Conservation (phyloP, 1,284 basidiomycete genomes). For the Melampsora americana region DNA sequence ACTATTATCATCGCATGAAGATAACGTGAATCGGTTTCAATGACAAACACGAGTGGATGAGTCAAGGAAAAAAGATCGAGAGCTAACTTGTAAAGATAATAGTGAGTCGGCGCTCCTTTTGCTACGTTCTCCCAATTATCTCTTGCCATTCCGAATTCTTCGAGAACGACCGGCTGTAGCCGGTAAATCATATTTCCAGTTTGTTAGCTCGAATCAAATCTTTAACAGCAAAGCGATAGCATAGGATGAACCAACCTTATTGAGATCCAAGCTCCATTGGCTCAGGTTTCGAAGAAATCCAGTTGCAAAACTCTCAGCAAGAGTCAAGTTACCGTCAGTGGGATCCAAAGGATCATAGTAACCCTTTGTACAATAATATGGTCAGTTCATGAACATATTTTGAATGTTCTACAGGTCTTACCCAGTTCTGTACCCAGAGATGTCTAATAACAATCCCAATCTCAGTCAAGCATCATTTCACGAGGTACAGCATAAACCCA, state of each 20-base stretch:
- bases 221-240: not conserved
- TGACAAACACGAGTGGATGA: not conserved
- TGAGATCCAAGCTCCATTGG: slow-evolving; percentile 39
- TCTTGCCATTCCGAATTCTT: slow-evolving; percentile 50
- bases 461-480: too few species aligned
- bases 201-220: not conserved
- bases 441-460: slow-evolving; percentile 7
- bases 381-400: not conserved
- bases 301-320: slow-evolving; percentile 45
- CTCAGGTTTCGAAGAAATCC: slow-evolving; percentile 45
- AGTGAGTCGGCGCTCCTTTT: slow-evolving; percentile 31
- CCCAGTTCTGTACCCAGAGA: slow-evolving; percentile 45
- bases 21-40: not conserved
- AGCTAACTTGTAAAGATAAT: slow-evolving; percentile 41
- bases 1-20: slow-evolving; percentile 9
- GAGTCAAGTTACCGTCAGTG: slow-evolving; percentile 42
- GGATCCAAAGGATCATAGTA: slow-evolving; percentile 48
- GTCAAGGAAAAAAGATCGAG: not conserved
- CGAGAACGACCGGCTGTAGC: slow-evolving; percentile 48
- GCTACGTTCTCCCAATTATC: slow-evolving; percentile 49
- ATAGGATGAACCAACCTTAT: slow-evolving; percentile 33
- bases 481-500: not conserved
- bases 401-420: not conserved
- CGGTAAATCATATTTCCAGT: slow-evolving; percentile 13
- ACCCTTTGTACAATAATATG: slow-evolving; percentile 20